These are phyloP conservation scores for Aspergillus biplanus DNA, from an alignment of 495 filamentous ascomycete species.

Conservation along the genomic window DNA sequence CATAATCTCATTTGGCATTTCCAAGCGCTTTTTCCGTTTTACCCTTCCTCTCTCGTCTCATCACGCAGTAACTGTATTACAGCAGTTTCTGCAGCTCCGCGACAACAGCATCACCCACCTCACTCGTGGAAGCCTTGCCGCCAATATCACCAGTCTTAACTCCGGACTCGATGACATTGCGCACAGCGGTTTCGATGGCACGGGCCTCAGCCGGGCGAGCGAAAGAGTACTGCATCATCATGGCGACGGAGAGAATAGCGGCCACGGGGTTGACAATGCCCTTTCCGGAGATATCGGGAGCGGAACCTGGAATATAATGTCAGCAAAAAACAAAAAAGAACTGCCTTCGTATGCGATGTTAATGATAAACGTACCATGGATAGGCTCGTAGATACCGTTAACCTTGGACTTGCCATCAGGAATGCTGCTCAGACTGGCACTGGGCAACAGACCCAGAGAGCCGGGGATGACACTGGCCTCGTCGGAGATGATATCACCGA, in stretches of 20 bases:
- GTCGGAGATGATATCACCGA: constrained; percentile 95
- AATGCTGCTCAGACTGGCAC: constrained; percentile 83
- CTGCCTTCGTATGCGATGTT: not conserved
- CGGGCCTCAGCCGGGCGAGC: constrained; percentile 52
- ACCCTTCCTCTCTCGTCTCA: not conserved
- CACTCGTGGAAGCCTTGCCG: constrained; percentile 52
- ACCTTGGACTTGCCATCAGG: constrained; percentile 67
- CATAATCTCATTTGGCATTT: constrained; percentile 23
- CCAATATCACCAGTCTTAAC: constrained; percentile 59
- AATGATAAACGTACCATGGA: constrained; percentile 64
- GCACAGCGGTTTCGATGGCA: constrained; percentile 55
- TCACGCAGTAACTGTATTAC: constrained; percentile 28
- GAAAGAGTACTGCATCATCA: constrained; percentile 62
- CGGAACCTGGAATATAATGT: constrained; percentile 39
- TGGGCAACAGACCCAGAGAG: constrained; percentile 85
- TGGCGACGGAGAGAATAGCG: constrained; percentile 56
- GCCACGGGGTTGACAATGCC: constrained; percentile 80
- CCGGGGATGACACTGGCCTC: constrained; percentile 97
- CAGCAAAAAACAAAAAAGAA: constrained; percentile 12
- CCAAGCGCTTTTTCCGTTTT: not conserved
- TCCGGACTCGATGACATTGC: constrained; percentile 55
- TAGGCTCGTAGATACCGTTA: constrained; percentile 93
- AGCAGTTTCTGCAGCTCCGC: constrained; percentile 54
- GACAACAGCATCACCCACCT: constrained; percentile 57
- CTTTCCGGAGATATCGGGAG: constrained; percentile 73